Percentiles rank a stretch among this genome's conserved stretches.
phyloP scores from a whole-genome alignment of 805 yeast genomes.

The Candida hispaniensis region DNA sequence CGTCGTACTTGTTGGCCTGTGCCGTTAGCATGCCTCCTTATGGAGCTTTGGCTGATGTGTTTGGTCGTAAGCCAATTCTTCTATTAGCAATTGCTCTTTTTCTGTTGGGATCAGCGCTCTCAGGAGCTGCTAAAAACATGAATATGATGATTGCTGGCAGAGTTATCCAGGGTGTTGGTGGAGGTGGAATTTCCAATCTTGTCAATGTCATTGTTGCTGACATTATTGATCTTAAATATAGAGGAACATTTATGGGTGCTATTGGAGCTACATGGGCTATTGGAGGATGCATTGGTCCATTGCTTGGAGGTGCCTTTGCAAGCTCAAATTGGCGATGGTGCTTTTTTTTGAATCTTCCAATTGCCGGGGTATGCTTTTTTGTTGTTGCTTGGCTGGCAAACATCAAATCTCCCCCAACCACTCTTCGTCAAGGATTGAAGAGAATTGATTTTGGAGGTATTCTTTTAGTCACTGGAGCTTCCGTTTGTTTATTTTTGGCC shows the following conservation, averaged over 20 bases:
- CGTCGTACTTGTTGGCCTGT: constrained; percentile 49
- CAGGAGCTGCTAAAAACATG: constrained; percentile 38
- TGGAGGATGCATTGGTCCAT: constrained; percentile 44
- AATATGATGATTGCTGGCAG: constrained; percentile 59
- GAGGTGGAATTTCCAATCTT: constrained; percentile 71
- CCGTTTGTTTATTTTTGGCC: constrained; percentile 37
- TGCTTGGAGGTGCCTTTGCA: constrained; percentile 44
- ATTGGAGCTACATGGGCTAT: constrained; percentile 28
- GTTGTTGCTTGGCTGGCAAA: constrained; percentile 22
- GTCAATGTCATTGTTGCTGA: constrained; percentile 70
- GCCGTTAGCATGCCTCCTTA: constrained; percentile 54
- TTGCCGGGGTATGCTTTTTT: constrained; percentile 28
- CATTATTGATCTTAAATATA: constrained; percentile 58
- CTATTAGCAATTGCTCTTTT: constrained; percentile 33
- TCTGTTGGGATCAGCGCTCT: constrained; percentile 34
- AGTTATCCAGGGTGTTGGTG: constrained; percentile 78
- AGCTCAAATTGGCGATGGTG: constrained; percentile 43
- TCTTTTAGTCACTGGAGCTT: constrained; percentile 37
- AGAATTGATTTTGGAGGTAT: constrained; percentile 43
- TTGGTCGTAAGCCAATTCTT: constrained; percentile 30
- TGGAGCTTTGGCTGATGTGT: constrained; percentile 51
- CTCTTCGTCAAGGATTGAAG: constrained; percentile 33
- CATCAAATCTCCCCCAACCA: constrained; percentile 34
- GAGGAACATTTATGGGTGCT: constrained; percentile 75
- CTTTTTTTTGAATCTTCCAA: constrained; percentile 41